Conservation (phyloP, 805 yeast genomes). For the Ogataea paraovalis region DNA sequence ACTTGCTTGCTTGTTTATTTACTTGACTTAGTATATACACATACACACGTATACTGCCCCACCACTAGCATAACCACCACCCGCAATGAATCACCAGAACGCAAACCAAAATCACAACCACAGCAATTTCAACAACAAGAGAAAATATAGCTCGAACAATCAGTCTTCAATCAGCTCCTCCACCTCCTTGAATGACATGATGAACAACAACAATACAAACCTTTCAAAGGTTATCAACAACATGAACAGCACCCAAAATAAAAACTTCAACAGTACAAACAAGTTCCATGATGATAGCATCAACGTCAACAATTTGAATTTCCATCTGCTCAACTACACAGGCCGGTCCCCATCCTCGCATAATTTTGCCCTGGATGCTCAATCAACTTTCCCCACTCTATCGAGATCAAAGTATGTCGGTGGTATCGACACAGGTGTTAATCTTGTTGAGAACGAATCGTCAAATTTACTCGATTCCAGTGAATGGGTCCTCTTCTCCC, state of each 20-base stretch:
- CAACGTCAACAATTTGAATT: constrained; percentile 13
- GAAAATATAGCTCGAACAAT: constrained; percentile 15
- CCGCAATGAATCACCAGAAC: constrained; percentile 13
- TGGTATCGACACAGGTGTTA: background rate
- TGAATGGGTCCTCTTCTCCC: constrained; percentile 32
- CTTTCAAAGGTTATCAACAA: constrained; percentile 1
- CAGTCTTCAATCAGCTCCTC: constrained; percentile 16
- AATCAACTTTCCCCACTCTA: background rate
- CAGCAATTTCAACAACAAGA: constrained; percentile 5
- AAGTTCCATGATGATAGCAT: background rate
- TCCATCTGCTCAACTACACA: constrained; percentile 7
- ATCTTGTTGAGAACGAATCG: too few species aligned
- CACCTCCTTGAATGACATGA: constrained; percentile 12
- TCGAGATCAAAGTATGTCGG: background rate
- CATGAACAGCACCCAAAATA: background rate
- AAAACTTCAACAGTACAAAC: background rate
- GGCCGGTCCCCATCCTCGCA: too few species aligned
- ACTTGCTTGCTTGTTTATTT: too few species aligned
- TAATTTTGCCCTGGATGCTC: background rate
- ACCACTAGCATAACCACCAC: constrained; percentile 9
- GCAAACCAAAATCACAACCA: constrained; percentile 3
- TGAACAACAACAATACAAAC: constrained; percentile 6
- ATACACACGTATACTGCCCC: background rate
- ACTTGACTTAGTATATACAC: too few species aligned
- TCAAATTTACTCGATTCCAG: constrained; percentile 17